phyloP scores from a whole-genome alignment of 345 rosid genomes.

The Passiflora organensis region DNA sequence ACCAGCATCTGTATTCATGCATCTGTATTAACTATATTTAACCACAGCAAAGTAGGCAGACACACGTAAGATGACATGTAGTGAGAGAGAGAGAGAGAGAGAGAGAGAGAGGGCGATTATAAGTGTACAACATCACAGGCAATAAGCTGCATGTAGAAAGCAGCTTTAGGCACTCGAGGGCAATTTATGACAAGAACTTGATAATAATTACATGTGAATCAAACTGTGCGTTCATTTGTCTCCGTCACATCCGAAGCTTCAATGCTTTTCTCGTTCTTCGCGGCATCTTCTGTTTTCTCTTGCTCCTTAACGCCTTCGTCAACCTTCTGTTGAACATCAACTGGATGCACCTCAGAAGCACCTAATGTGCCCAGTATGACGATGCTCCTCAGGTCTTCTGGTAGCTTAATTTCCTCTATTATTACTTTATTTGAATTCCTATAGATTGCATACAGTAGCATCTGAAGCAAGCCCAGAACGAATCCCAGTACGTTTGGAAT shows the following conservation, averaged over 20 bases:
- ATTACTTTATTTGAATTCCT: conserved; percentile 28
- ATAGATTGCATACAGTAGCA: conserved; percentile 54
- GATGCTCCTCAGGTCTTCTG: conserved; percentile 24
- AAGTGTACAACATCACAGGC: too few species aligned
- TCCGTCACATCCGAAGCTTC: conserved; percentile 12
- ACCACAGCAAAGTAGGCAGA: too few species aligned
- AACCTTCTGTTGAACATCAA: conserved; percentile 4
- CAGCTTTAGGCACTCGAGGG: background rate
- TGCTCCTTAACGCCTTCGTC: conserved; percentile 5
- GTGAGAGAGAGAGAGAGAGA: too few species aligned
- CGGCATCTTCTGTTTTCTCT: background rate
- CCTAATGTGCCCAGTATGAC: conserved; percentile 19
- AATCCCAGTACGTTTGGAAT: conserved; percentile 75
- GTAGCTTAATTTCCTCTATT: conserved; percentile 23
- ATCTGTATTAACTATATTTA: too few species aligned
- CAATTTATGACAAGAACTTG: background rate
- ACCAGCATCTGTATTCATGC: too few species aligned
- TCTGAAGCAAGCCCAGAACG: conserved; percentile 62
- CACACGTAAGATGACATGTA: too few species aligned
- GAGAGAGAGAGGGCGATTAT: too few species aligned
- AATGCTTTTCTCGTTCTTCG: conserved; percentile 22
- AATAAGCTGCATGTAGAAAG: background rate
- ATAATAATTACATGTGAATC: conserved; percentile 9
- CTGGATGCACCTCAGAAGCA: conserved; percentile 26
- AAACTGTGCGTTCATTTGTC: conserved; percentile 25